Percentiles rank a stretch among this genome's conserved stretches.
These are phyloP conservation scores for Nematocida sp. DNA, from an alignment of 371 early-diverging fungal genomes.

Conservation along the genomic window DNA sequence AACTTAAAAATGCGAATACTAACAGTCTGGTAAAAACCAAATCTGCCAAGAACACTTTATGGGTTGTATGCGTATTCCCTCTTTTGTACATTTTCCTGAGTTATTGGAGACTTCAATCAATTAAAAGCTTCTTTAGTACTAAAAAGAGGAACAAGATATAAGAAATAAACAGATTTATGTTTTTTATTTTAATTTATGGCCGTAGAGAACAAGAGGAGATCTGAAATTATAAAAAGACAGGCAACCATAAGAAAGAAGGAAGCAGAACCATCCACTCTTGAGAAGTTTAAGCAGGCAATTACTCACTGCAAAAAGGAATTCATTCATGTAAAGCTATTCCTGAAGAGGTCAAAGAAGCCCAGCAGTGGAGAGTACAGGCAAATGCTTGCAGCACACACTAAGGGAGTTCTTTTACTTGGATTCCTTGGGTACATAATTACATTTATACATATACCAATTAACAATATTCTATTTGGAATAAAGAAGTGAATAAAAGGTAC, in stretches of 20 bases:
- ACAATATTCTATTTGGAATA: constrained; percentile 68
- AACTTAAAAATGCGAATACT: constrained; percentile 39
- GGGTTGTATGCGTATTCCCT: constrained; percentile 46
- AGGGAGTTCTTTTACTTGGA: constrained; percentile 66
- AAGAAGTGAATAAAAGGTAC: constrained; percentile 28
- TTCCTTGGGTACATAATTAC: constrained; percentile 68
- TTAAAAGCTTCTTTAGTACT: constrained; percentile 54
- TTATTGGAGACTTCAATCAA: constrained; percentile 33
- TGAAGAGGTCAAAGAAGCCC: constrained; percentile 63
- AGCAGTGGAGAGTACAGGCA: constrained; percentile 49
- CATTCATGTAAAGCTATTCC: constrained; percentile 57
- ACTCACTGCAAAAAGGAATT: constrained; percentile 38
- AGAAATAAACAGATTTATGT: constrained; percentile 7
- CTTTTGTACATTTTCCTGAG: constrained; percentile 49
- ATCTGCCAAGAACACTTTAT: constrained; percentile 38
- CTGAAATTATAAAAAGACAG: constrained; percentile 34
- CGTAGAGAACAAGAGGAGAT: constrained; percentile 47
- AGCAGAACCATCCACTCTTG: not conserved
- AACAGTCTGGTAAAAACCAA: constrained; percentile 21
- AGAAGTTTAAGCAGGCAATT: not conserved
- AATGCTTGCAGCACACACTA: constrained; percentile 59
- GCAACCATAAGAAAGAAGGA: constrained; percentile 3
- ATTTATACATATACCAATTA: constrained; percentile 70
- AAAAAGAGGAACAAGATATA: constrained; percentile 42
- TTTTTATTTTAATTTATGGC: constrained; percentile 44